Base-by-base conservation (phyloP, 176 grass and related monocot species). In the Carex parvula region DNA sequence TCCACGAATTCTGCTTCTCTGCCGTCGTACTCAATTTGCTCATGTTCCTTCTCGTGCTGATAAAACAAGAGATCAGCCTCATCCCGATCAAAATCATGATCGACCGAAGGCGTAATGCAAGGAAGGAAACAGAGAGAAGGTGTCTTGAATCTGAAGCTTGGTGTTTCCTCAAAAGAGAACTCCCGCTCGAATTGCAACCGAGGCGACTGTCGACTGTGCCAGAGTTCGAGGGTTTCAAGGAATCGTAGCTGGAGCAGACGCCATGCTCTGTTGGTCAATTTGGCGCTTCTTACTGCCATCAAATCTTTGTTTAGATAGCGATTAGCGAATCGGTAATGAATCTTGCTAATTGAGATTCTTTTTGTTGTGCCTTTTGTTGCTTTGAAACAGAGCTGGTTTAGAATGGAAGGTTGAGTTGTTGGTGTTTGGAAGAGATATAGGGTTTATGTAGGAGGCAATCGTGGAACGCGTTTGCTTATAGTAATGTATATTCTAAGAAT, bases 141-240 rank as follows among this genome's bases (percentile, higher is more conserved):
- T 0, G 86, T 84, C 12, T 94, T 92, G 88, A 98, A 90, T 18
- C 81, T 88, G 90, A 98, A 94, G 30, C 63, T 61, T 1, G 91
- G 95, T 7, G 92, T 98, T 61, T 98, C 92, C 13, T 98, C 84
- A 74, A 98, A 91, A 62, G 95, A 98, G 88, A 85, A 94, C 85
- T 98, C 88, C n/a, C 92, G 87, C 41, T 91, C 95, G 68, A 48
- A 24, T 14, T 41, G 83, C 70, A 93, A 87, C 4, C 83, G 64
- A 66, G 75, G 76, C 75, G 35, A 64, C 72, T 84, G 59, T 70
- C 56, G 80, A 70, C 35, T 79, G 26, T 62, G 46, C 20, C 44
- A 55, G 81, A 87, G 88, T 0, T 86, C 84, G 46, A 97, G 82
- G 64, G 83, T 81, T 16, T 70, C 86, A 70, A 98, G 39, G 0